These are phyloP conservation scores for Aureobasidium sp. DNA, from an alignment of 2,329 filamentous ascomycete species.

Conservation along the genomic window DNA sequence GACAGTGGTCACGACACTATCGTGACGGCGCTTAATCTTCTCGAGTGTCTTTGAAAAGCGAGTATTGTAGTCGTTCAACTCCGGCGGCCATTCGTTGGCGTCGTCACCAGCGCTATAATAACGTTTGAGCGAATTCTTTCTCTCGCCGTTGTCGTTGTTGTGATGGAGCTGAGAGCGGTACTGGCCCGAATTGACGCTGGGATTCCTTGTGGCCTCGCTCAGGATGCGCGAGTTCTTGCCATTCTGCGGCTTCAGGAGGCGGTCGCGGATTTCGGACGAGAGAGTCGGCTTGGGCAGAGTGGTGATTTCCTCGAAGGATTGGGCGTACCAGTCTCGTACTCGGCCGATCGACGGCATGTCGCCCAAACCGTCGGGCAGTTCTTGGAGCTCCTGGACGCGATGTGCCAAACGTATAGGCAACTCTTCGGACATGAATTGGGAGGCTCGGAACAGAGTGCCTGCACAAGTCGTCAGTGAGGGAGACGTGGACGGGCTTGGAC, in stretches of 20 bases:
- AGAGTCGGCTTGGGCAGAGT: conserved; percentile 70
- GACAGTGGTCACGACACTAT: conserved; percentile 95
- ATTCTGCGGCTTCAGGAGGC: conserved; percentile 59
- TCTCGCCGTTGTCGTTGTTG: conserved; percentile 41
- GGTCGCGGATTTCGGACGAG: conserved; percentile 63
- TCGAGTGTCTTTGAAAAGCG: conserved; percentile 82
- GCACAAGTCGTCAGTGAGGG: background rate
- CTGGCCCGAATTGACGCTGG: conserved; percentile 76
- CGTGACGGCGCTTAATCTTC: conserved; percentile 90
- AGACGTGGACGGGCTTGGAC: background rate
- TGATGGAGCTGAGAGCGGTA: conserved; percentile 53
- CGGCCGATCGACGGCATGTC: conserved; percentile 96
- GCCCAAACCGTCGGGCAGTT: conserved; percentile 88
- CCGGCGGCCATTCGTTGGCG: conserved; percentile 80
- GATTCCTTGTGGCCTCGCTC: conserved; percentile 78
- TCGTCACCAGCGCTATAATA: conserved; percentile 88
- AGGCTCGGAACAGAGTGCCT: conserved; percentile 95
- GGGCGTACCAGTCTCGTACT: conserved; percentile 97
- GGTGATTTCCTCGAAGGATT: conserved; percentile 99
- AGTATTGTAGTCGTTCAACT: conserved; percentile 88
- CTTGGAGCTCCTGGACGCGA: conserved; percentile 86
- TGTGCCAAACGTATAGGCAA: conserved; percentile 93
- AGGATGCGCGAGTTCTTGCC: conserved; percentile 59
- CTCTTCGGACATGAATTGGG: conserved; percentile 96
- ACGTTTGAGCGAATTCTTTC: conserved; percentile 46